A percentile compares a stretch with the other conserved stretches of the same genome.
phyloP scores from a whole-genome alignment of 1,284 basidiomycete species.

The Cryptococcus jaspeensis region DNA sequence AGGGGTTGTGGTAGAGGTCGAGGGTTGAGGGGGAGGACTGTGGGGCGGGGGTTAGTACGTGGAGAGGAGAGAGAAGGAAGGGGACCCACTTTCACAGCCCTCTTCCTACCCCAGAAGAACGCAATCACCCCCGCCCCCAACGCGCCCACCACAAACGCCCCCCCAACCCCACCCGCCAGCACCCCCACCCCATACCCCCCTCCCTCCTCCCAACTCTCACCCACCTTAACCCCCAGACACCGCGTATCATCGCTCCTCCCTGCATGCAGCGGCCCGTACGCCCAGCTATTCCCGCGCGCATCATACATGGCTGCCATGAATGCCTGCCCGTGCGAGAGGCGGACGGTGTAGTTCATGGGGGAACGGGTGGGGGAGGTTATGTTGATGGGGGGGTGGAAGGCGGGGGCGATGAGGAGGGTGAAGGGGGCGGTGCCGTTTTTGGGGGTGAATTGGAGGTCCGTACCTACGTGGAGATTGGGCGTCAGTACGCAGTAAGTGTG shows the following conservation, averaged over 20 bases:
- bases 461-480: conserved; percentile 16
- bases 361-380: conserved; percentile 21
- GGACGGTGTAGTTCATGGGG: conserved; percentile 34
- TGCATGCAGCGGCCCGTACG: conserved; percentile 32
- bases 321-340: conserved; percentile 34
- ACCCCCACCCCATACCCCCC: conserved; percentile 8
- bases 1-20: conserved; percentile 18
- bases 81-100: conserved; percentile 3
- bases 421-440: conserved; percentile 36
- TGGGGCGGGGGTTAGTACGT: background rate
- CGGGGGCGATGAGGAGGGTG: conserved; percentile 35
- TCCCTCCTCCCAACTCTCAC: background rate
- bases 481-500: background rate
- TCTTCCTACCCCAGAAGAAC: conserved; percentile 5
- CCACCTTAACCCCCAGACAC: conserved; percentile 26
- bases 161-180: conserved; percentile 22
- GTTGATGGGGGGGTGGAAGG: conserved; percentile 35
- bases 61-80: background rate
- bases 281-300: conserved; percentile 26
- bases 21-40: conserved; percentile 1
- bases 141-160: conserved; percentile 25
- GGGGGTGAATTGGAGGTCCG: conserved; percentile 31
- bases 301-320: conserved; percentile 34
- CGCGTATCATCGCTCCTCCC: conserved; percentile 20
- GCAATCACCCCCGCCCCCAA: conserved; percentile 19